These are phyloP conservation scores for Rhizopus delemar DNA, from an alignment of 371 early-diverging fungal species.

Conservation along the genomic window DNA sequence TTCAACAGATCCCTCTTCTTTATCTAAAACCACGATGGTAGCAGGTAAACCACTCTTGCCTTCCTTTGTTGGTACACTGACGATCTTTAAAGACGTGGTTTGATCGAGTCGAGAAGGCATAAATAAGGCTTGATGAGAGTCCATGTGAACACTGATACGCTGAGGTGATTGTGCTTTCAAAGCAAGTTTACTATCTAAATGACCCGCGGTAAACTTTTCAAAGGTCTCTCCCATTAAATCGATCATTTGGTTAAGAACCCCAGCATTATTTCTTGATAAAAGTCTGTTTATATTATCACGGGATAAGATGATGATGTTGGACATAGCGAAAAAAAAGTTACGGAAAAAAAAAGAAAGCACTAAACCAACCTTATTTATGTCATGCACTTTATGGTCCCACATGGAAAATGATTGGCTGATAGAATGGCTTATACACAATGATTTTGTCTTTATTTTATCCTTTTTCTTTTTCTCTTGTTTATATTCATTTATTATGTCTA, in stretches of 20 bases:
- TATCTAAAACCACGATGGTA: constrained; percentile 54
- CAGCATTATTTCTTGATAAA: constrained; percentile 16
- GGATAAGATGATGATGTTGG: constrained; percentile 37
- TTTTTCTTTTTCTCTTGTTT: too few species aligned
- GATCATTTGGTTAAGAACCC: constrained; percentile 31
- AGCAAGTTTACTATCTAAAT: constrained; percentile 21
- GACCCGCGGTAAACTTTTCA: constrained; percentile 31
- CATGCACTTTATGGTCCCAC: too few species aligned
- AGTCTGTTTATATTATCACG: constrained; percentile 30
- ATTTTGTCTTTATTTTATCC: too few species aligned
- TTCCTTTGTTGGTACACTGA: constrained; percentile 53
- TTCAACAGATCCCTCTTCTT: constrained; percentile 48
- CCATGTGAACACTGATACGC: constrained; percentile 44
- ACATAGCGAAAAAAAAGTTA: constrained; percentile 3
- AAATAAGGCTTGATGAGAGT: constrained; percentile 49
- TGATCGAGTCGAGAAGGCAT: constrained; percentile 62
- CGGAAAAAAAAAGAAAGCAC: too few species aligned
- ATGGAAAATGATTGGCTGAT: too few species aligned
- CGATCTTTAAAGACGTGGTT: constrained; percentile 60
- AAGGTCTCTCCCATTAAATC: constrained; percentile 45
- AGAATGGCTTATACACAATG: too few species aligned
- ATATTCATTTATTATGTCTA: constrained; percentile 1
- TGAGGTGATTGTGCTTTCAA: constrained; percentile 56
- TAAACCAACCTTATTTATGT: too few species aligned
- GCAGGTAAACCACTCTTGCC: constrained; percentile 56